Base-by-base conservation (phyloP, 23 red algal species). In the Gracilaria gracilis region DNA sequence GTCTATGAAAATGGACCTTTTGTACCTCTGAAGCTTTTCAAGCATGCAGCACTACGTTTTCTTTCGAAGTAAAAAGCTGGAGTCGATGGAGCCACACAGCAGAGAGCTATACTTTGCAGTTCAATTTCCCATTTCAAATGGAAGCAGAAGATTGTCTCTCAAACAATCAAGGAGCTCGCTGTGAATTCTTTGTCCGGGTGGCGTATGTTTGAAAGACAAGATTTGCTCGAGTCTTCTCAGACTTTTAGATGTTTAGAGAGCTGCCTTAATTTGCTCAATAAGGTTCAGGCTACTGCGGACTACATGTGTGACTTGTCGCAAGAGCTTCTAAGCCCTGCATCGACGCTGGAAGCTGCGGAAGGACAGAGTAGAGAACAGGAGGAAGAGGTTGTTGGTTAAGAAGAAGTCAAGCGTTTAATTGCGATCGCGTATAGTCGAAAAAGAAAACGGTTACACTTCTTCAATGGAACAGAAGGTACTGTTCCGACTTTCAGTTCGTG, bases 31-130 rank as follows among this genome's bases (percentile, higher is more conserved):
- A 23, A 72, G 37, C 67, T 88, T 4, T 88, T 88, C 48, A 88
- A 77, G 28, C 66, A 88, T 31, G 66, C 39, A 19, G 14, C 0
- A 0, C 84, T 76, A 76, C 36, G 4, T 0, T 76, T 88, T 8
- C 76, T 69, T 35, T 88, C 67, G 5, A 88, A 57, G 42, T 35
- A 17, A 29, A 88, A 88, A 47, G 82, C 36, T 38, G 81, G 81
- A 7, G 81, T 67, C 4, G 82, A 86, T 73, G 64, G 82, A 16
- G 37, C 82, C 23, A 86, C 82, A 0, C 82, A 86, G 37, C 0
- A 50, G 28, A 24, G 64, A 23, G 61, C 64, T 39, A 74, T 86
- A 29, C 23, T 86, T 0, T 19, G 82, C 6, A n/a, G 6, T 2
- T 72, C 82, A 51, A 74, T 42, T 16, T 86, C 82, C 0, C 82